Evolutionary conservation across 164 flowering plant species (phyloP).

Genomic region (Nelumbo lutea): DNA sequence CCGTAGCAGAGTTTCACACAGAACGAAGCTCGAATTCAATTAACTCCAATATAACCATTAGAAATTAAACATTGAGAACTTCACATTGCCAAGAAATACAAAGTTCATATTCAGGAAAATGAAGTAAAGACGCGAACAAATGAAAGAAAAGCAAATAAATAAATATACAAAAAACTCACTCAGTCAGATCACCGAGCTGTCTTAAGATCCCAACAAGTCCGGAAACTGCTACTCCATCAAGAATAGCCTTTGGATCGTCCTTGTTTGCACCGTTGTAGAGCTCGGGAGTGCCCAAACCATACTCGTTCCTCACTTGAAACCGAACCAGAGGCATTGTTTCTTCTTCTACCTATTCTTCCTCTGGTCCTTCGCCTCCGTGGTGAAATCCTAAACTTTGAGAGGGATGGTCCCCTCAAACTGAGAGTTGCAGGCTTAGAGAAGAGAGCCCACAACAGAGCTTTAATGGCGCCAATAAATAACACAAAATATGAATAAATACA

Average conservation of each 20-base stretch:
- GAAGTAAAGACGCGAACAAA: background rate
- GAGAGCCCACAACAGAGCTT: background rate
- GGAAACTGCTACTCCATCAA: slow-evolving; percentile 84
- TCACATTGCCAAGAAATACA: background rate
- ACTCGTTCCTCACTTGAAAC: slow-evolving; percentile 66
- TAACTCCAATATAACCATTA: background rate
- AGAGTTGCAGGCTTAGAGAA: background rate
- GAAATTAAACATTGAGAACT: background rate
- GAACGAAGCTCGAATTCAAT: background rate
- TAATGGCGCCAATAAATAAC: slow-evolving; percentile 14
- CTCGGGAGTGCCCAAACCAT: slow-evolving; percentile 58
- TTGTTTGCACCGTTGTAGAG: slow-evolving; percentile 40
- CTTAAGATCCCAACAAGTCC: slow-evolving; percentile 97
- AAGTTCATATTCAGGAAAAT: background rate
- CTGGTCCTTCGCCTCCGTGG: background rate
- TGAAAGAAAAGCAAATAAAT: background rate
- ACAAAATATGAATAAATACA: slow-evolving; percentile 5
- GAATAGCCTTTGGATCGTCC: slow-evolving; percentile 81
- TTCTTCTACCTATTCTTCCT: background rate
- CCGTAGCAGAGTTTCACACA: background rate
- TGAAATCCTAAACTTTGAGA: background rate
- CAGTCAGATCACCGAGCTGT: slow-evolving; percentile 90
- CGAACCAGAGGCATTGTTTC: slow-evolving; percentile 69
- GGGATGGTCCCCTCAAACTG: background rate
- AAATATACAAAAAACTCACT: slow-evolving; percentile 41